Percentiles rank a stretch among this genome's conserved stretches.
phyloP scores from a whole-genome alignment of 129 eudicot genomes.

The Lactuca sativa region DNA sequence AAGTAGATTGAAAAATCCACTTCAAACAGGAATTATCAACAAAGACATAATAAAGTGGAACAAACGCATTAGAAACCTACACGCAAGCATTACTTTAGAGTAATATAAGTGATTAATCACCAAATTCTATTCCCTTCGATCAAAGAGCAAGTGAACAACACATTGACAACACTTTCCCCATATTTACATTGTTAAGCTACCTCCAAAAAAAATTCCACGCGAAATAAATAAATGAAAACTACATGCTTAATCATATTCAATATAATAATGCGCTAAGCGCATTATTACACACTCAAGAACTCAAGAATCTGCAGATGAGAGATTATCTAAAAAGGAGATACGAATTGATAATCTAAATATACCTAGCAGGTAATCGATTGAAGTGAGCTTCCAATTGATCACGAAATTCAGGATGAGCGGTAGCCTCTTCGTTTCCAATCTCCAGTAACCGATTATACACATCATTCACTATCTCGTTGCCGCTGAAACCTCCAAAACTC shows the following conservation, averaged over 20 bases:
- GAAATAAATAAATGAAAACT: slow-evolving; percentile 3
- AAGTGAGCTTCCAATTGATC: slow-evolving; percentile 76
- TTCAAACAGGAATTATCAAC: slow-evolving; percentile 22
- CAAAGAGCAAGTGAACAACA: slow-evolving; percentile 21
- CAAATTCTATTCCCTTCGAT: slow-evolving; percentile 25
- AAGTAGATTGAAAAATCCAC: slow-evolving; percentile 18
- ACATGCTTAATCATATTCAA: not conserved
- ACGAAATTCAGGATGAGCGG: slow-evolving; percentile 55
- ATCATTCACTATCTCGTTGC: slow-evolving; percentile 55
- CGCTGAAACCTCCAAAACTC: slow-evolving; percentile 43
- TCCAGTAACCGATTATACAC: slow-evolving; percentile 73
- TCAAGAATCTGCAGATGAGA: slow-evolving; percentile 15
- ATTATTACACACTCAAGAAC: not conserved
- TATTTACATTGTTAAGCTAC: slow-evolving; percentile 37
- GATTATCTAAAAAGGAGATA: not conserved
- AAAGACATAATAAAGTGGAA: slow-evolving; percentile 20
- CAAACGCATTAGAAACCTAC: slow-evolving; percentile 26
- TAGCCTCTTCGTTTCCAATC: slow-evolving; percentile 53
- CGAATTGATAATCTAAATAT: not conserved
- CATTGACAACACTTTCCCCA: slow-evolving; percentile 19
- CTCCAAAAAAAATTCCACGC: slow-evolving; percentile 18
- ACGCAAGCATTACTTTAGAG: slow-evolving; percentile 26
- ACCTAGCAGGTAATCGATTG: slow-evolving; percentile 79
- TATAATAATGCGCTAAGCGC: slow-evolving; percentile 5
- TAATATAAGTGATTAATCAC: slow-evolving; percentile 10